Evolutionary conservation across 371 early-diverging fungal species (phyloP), one percentile per base, ranked within the genome.

Genomic region (Rhizopus delemar): DNA sequence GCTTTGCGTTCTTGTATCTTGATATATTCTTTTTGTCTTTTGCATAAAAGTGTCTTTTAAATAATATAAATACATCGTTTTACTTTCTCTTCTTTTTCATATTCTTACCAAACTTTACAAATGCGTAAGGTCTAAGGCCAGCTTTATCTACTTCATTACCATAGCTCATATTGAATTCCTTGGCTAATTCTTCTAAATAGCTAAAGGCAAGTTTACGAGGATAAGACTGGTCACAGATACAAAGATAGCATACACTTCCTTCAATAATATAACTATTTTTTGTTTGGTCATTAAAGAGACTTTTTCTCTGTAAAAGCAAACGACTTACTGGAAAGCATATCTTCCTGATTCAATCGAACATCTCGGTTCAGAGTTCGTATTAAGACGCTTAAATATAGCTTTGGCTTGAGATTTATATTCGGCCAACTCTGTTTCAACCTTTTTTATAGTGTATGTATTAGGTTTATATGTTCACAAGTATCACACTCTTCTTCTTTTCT

Each of bases 371-470:
- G 96, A 90, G 60, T 94, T 89, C 12, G 85, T 61, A 39, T 84
- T 87, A 41, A 98, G 85, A 62, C 89, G 87, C 61, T 90, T 91
- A 68, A 97, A 92, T 45, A 98, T 84, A 13, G 83, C 83, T 66
- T 95, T 98, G 3, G 96, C 95, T 71, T 96, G 95, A 45, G 87
- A 85, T 66, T 96, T 96, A 85, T 92, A 93, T 63, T 94, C 95
- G 43, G 91, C 81, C 55, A 98, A 85, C 63, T 94, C 93, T 33
- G 81, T 82, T 68, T 91, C 90, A 38, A 80, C 77, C 78, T 84
- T 49, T 41, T 58, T 35, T 38, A 46, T 5, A 35, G 31, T 38
- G 36, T 9, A 22, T 22, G 22, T 22, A 22, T 22, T 22, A 22
- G 22, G 22, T 2, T 22, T 22, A 22, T 46, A 35, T 16, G n/a